Evolutionary conservation across 106 monocot genomes (phyloP), one percentile per base, ranked within the genome.

Genomic region (Hemerocallis citrina): DNA sequence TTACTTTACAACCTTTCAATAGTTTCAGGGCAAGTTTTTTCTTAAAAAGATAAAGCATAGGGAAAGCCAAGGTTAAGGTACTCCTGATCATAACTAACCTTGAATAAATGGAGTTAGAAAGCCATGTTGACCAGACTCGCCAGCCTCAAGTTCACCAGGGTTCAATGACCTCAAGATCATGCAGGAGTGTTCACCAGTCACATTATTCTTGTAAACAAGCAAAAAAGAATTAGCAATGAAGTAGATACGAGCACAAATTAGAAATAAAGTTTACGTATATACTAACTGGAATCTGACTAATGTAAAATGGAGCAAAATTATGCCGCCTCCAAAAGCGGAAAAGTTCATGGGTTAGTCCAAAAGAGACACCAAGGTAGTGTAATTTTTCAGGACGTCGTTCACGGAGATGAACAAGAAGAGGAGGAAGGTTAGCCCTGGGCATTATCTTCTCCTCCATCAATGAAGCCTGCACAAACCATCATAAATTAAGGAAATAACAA

Each of bases 141-240:
- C 42, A 71, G 63, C 62, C 63, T 88, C 81, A 68, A 88, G 73
- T 14, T 92, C 88, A 74, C 85, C 82, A 75, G 47, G 79, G 34
- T 85, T 80, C 57, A 98, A 77, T 27, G 80, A 68, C 72, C 77
- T 98, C 79, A 98, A 68, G 21, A 85, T 62, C 98, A 98, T 98
- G 65, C 98, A 98, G 25, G 82, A 74, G 64, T 92, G 81, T 54
- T 98, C 98, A 62, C 92, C 98, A 35, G 98, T 98, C 20, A 88
- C 92, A 70, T 74, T 59, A 82, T 87, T 98, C 98, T 98, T 52
- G 36, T 37, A 30, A 72, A 6, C 28, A 29, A 63, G 42, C 14
- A 74, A 36, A 60, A 23, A 43, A 10, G 5, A 42, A 28, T 49
- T 43, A 38, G 46, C 13, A 21, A 27, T 65, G 17, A 31, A 13